These are phyloP conservation scores for Fusarium sambucinum DNA, from an alignment of 2,329 filamentous ascomycete species.

Conservation along the genomic window DNA sequence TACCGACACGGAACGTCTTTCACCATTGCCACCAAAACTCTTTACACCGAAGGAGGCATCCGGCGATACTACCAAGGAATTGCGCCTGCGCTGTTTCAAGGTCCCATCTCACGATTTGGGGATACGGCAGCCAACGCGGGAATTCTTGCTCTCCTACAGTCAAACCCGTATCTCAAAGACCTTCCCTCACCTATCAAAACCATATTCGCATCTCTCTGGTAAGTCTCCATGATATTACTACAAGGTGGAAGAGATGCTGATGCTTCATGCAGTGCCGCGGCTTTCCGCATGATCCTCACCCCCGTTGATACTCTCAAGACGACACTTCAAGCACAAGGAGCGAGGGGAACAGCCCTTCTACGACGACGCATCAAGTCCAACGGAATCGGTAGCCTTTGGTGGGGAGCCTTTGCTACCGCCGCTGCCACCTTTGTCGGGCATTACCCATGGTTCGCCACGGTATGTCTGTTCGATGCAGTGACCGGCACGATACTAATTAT, in stretches of 20 bases:
- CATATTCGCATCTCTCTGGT: constrained; percentile 61
- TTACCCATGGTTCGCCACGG: constrained; percentile 64
- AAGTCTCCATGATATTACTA: not conserved
- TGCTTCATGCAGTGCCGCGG: constrained; percentile 53
- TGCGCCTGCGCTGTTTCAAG: constrained; percentile 59
- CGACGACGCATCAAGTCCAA: constrained; percentile 59
- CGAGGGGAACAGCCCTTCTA: constrained; percentile 57
- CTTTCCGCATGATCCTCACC: constrained; percentile 61
- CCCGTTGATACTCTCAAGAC: constrained; percentile 65
- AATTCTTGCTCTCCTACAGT: constrained; percentile 61
- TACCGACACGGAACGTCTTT: constrained; percentile 61
- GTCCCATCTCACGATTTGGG: constrained; percentile 61
- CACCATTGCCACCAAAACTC: constrained; percentile 53
- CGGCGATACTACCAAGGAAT: constrained; percentile 61
- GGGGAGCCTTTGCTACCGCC: constrained; percentile 62
- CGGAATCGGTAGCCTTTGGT: constrained; percentile 61
- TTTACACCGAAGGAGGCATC: constrained; percentile 58
- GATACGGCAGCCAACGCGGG: constrained; percentile 64
- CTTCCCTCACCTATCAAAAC: constrained; percentile 60
- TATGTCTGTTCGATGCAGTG: constrained; percentile 24
- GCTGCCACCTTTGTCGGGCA: constrained; percentile 63
- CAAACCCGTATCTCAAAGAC: constrained; percentile 59
- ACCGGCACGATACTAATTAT: not conserved
- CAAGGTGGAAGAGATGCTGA: not conserved
- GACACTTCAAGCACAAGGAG: constrained; percentile 61